phyloP scores from a whole-genome alignment of 1,284 basidiomycete species.

The Grifola frondosa region DNA sequence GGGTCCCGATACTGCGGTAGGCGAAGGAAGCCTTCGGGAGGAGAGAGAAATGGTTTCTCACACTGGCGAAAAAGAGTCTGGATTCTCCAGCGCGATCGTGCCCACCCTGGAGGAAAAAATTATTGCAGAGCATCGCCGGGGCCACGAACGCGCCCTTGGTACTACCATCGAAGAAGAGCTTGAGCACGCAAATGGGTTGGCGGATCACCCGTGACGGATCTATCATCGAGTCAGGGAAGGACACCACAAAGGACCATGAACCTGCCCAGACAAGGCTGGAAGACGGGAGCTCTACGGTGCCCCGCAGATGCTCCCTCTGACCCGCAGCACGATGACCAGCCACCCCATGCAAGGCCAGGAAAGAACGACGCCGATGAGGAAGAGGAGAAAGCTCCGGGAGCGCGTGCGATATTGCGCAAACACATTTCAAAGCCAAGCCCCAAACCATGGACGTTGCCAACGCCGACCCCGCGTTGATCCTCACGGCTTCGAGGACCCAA shows the following conservation, averaged over 20 bases:
- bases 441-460: slow-evolving; percentile 62
- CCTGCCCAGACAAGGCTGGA: slow-evolving; percentile 39
- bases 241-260: slow-evolving; percentile 13
- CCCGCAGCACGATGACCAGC: slow-evolving; percentile 44
- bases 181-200: slow-evolving; percentile 2
- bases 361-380: slow-evolving; percentile 50
- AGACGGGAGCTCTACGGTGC: slow-evolving; percentile 48
- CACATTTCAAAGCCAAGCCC: slow-evolving; percentile 56
- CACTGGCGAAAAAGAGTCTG: slow-evolving; percentile 52
- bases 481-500: slow-evolving; percentile 83
- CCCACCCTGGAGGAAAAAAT: slow-evolving; percentile 75
- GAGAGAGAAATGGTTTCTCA: slow-evolving; percentile 56
- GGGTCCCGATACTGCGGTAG: slow-evolving; percentile 36
- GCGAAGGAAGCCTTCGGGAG: slow-evolving; percentile 43
- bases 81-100: slow-evolving; percentile 65
- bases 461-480: slow-evolving; percentile 73
- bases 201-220: too few relatives aligned
- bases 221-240: too few relatives aligned
- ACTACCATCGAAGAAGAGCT: slow-evolving; percentile 32
- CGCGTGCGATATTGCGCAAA: slow-evolving; percentile 52
- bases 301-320: slow-evolving; percentile 53
- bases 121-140: slow-evolving; percentile 43
- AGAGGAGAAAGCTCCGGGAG: slow-evolving; percentile 49
- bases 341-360: slow-evolving; percentile 42
- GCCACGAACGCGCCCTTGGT: slow-evolving; percentile 32